Conservation (phyloP, 139 green algal species). For the Ettlia oleoabundans region DNA sequence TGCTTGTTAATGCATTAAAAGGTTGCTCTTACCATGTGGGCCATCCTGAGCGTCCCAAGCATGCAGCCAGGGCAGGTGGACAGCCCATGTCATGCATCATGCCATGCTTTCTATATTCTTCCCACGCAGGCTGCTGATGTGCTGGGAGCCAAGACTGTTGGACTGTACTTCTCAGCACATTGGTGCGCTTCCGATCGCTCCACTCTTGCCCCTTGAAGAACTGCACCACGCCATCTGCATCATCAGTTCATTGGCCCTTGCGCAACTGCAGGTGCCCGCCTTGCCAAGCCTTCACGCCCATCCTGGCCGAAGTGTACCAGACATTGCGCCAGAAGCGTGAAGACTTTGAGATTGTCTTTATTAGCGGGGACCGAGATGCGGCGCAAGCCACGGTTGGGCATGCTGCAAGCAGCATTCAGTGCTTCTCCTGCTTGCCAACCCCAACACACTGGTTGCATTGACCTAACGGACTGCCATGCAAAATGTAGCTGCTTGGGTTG, state of each 20-base stretch:
- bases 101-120: no score
- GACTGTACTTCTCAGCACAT: slow-evolving; percentile 34
- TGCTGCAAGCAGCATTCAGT: background rate
- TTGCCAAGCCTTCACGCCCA: slow-evolving; percentile 31
- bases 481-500: background rate
- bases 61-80: no score
- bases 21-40: no score
- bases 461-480: background rate
- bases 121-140: background rate
- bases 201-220: no score
- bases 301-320: slow-evolving; percentile 8
- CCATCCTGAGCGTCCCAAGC: no score
- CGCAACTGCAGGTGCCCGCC: no score
- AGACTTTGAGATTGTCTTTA: slow-evolving; percentile 35
- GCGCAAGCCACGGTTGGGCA: slow-evolving; percentile 13
- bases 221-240: no score
- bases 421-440: background rate
- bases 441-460: background rate
- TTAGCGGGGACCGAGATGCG: slow-evolving; percentile 1
- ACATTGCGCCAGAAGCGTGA: background rate
- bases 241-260: no score
- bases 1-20: no score
- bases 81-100: no score
- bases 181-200: no score
- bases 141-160: slow-evolving; percentile 21